These are phyloP conservation scores for Eucalyptus erythrocorys DNA, from an alignment of 345 rosid species.

Conservation along the genomic window DNA sequence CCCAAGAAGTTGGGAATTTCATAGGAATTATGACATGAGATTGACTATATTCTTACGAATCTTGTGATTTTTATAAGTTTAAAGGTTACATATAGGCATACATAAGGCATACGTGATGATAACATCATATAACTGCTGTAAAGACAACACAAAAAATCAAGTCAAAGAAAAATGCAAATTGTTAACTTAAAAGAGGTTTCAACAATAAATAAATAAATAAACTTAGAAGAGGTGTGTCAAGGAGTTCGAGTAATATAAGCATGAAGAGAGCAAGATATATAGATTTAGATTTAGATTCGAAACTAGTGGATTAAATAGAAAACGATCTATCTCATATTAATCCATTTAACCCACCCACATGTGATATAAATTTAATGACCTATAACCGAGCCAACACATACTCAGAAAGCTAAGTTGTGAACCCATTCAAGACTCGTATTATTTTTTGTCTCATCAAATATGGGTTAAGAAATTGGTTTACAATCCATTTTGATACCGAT, in stretches of 20 bases:
- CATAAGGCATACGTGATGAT: background rate
- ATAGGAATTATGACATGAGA: background rate
- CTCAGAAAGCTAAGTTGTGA: background rate
- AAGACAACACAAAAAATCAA: background rate
- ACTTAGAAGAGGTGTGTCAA: background rate
- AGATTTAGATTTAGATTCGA: too few relatives aligned
- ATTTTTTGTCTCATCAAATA: too few relatives aligned
- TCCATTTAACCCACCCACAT: too few relatives aligned
- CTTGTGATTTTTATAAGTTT: fast-evolving
- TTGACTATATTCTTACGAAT: background rate
- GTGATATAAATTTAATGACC: too few relatives aligned
- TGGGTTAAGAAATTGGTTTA: too few relatives aligned
- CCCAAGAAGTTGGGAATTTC: background rate
- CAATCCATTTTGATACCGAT: too few relatives aligned
- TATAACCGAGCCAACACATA: fast-evolving
- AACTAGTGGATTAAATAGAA: background rate
- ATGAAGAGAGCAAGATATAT: background rate
- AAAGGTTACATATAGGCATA: fast-evolving
- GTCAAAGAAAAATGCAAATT: background rate
- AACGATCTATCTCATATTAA: fast-evolving
- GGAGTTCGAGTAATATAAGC: background rate
- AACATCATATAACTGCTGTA: background rate
- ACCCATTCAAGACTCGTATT: too few relatives aligned
- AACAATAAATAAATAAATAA: too few relatives aligned
- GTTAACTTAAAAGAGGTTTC: background rate